phyloP scores from a whole-genome alignment of 2,329 filamentous ascomycete genomes.

The Colletotrichum phormii region DNA sequence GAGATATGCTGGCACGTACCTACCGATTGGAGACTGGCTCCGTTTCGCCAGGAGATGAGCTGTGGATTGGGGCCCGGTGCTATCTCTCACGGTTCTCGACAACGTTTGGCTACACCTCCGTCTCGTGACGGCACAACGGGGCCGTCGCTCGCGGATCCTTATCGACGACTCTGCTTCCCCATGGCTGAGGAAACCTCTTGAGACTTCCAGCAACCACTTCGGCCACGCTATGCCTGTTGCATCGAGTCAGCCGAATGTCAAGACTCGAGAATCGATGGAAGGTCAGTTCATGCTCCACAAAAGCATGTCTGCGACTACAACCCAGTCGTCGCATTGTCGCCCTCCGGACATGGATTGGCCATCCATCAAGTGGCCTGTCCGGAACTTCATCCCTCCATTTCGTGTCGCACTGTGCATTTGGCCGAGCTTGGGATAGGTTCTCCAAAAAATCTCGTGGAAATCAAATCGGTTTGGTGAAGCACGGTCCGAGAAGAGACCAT shows the following conservation, averaged over 20 bases:
- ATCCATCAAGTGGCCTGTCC: neutral
- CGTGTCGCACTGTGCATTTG: constrained; percentile 15
- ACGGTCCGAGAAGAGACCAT: constrained; percentile 1
- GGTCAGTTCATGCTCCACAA: constrained; percentile 23
- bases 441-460: neutral
- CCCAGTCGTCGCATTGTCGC: constrained; percentile 19
- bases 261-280: constrained; percentile 6
- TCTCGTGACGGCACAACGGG: constrained; percentile 23
- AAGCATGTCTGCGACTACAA: constrained; percentile 21
- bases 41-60: constrained; percentile 36
- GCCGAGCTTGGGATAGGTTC: neutral
- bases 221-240: constrained; percentile 16
- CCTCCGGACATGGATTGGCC: constrained; percentile 20
- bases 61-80: constrained; percentile 26
- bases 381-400: neutral
- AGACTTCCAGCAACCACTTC: neutral
- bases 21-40: constrained; percentile 34
- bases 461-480: neutral
- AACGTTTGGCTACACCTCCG: constrained; percentile 25
- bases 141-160: constrained; percentile 27
- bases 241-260: constrained; percentile 29
- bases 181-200: constrained; percentile 4
- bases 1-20: constrained; percentile 24
- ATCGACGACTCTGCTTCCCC: constrained; percentile 8
- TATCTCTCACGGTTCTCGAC: constrained; percentile 7